Evolutionary conservation across 495 filamentous ascomycete species (phyloP).

Genomic region (Penicillium bovifimosum): DNA sequence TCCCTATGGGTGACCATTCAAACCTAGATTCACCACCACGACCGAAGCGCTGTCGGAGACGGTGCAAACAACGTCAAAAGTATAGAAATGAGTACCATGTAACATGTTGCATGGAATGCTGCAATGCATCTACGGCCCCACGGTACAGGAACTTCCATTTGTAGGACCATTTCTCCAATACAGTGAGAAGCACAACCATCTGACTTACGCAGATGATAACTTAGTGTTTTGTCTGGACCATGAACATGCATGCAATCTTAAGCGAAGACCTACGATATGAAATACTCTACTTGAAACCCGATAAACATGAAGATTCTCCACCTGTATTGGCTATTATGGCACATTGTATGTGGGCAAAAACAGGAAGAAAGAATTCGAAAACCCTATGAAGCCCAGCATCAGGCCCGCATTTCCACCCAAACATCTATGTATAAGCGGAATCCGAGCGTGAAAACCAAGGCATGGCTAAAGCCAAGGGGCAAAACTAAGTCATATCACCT

Average conservation of each 20-base stretch:
- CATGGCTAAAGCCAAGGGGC: constrained; percentile 12
- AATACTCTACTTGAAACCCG: constrained; percentile 3
- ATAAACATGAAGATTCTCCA: constrained; percentile 17
- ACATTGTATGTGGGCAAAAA: constrained; percentile 23
- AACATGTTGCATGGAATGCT: no score
- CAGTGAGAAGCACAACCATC: no score
- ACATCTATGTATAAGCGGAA: constrained; percentile 19
- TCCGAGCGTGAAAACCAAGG: constrained; percentile 12
- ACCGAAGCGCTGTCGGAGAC: no score
- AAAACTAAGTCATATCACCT: constrained; percentile 8
- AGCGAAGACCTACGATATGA: background rate
- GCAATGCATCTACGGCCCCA: no score
- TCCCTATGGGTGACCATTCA: background rate
- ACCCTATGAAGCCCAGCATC: constrained; percentile 6
- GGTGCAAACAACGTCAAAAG: no score
- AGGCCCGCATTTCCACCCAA: constrained; percentile 13
- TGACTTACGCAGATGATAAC: no score
- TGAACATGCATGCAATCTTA: background rate
- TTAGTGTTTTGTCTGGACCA: no score
- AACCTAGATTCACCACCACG: no score
- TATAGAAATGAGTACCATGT: no score
- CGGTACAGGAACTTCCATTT: no score
- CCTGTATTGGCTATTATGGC: constrained; percentile 27
- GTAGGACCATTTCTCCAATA: no score
- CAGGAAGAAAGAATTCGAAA: constrained; percentile 11